These are phyloP conservation scores for Aspergillus biplanus DNA, from an alignment of 495 filamentous ascomycete species.

Conservation along the genomic window DNA sequence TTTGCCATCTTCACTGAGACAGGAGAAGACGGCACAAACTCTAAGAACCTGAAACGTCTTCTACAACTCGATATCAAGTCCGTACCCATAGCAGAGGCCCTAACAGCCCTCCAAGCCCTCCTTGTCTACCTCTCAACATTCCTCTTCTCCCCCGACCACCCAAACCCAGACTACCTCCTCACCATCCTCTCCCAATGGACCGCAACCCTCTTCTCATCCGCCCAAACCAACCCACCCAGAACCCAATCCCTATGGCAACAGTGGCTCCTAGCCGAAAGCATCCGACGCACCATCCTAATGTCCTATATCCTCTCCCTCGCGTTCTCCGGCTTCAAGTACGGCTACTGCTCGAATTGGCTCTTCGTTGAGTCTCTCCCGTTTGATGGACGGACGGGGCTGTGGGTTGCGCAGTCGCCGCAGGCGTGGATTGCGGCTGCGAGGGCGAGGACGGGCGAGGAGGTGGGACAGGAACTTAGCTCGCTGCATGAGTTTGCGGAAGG, in stretches of 20 bases:
- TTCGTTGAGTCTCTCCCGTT: constrained; percentile 14
- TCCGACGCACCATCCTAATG: constrained; percentile 11
- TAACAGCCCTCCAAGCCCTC: constrained; percentile 7
- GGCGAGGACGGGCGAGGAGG: constrained; percentile 2
- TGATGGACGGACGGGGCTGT: constrained; percentile 8
- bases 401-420: constrained; percentile 9
- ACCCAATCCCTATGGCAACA: constrained; percentile 9
- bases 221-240: constrained; percentile 1
- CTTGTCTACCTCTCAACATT: background rate
- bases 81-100: background rate
- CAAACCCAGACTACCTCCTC: background rate
- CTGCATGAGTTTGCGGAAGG: constrained; percentile 5
- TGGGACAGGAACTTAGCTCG: constrained; percentile 5
- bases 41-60: background rate
- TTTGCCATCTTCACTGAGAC: background rate
- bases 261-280: constrained; percentile 12
- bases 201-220: background rate
- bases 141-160: background rate
- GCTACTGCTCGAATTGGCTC: constrained; percentile 11
- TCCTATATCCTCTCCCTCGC: constrained; percentile 6
- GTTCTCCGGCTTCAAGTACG: constrained; percentile 5
- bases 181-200: constrained; percentile 3
- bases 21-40: background rate
- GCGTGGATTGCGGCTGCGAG: constrained; percentile 5
- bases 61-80: background rate